A percentile compares a stretch with the other conserved stretches of the same genome.
These are phyloP conservation scores for Lachnellula subtilissima DNA, from an alignment of 2,329 filamentous ascomycete genomes.

Conservation along the genomic window DNA sequence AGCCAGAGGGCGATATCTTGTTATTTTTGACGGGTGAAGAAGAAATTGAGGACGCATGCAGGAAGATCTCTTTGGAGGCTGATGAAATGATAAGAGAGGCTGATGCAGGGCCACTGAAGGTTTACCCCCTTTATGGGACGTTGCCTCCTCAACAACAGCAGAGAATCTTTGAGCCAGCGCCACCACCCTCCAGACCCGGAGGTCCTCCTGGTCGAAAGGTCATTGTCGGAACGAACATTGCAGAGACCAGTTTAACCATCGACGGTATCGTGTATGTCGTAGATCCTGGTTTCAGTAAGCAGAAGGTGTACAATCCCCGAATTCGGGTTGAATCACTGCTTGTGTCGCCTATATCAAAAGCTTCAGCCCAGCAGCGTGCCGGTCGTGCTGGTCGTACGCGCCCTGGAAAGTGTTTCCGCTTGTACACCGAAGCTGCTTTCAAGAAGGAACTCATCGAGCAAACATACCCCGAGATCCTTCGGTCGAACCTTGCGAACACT, in stretches of 20 bases:
- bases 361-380: constrained; percentile 92
- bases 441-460: constrained; percentile 98
- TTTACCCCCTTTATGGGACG: constrained; percentile 92
- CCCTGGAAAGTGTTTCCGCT: constrained; percentile 94
- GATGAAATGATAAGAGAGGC: constrained; percentile 91
- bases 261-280: constrained; percentile 99
- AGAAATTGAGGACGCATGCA: constrained; percentile 93
- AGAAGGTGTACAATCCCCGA: constrained; percentile 97
- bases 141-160: constrained; percentile 91
- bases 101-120: constrained; percentile 80
- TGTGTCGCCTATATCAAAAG: constrained; percentile 97
- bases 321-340: constrained; percentile 94
- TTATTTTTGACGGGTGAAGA: constrained; percentile 97
- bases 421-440: constrained; percentile 94
- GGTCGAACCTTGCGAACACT: constrained; percentile 90
- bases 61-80: constrained; percentile 84
- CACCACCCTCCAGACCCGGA: constrained; percentile 64
- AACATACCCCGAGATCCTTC: constrained; percentile 91
- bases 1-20: constrained; percentile 87
- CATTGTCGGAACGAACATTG: constrained; percentile 95
- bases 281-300: constrained; percentile 98
- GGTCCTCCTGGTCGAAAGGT: constrained; percentile 88
- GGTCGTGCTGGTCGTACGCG: constrained; percentile 99
- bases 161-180: constrained; percentile 88
- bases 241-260: constrained; percentile 94